Evolutionary conservation across 768 basidiomycete species (phyloP).

Genomic region (Lactifluus volemus): DNA sequence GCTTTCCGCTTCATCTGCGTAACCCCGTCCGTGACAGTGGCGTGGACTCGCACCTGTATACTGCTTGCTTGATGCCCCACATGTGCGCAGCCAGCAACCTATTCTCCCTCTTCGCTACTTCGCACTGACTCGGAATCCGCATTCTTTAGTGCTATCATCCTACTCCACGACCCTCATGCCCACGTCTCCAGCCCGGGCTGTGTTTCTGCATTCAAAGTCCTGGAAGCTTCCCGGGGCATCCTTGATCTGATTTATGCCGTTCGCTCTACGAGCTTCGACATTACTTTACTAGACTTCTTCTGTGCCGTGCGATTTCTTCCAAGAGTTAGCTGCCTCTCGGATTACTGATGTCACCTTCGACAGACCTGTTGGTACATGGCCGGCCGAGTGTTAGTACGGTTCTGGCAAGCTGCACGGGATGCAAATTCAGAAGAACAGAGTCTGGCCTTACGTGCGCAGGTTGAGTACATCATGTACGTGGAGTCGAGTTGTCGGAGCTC

Average conservation of each 20-base stretch:
- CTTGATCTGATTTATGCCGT: constrained; percentile 59
- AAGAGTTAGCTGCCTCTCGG: neutral
- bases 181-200: constrained; percentile 49
- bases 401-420: constrained; percentile 55
- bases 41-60: constrained; percentile 32
- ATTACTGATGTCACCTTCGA: neutral
- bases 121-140: neutral
- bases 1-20: constrained; percentile 27
- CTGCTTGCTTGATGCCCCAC: constrained; percentile 22
- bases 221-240: constrained; percentile 56
- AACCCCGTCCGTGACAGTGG: constrained; percentile 29
- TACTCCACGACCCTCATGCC: constrained; percentile 73
- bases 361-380: constrained; percentile 65
- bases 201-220: constrained; percentile 58
- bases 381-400: constrained; percentile 58
- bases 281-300: constrained; percentile 62
- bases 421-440: constrained; percentile 48
- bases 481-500: neutral
- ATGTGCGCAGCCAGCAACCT: constrained; percentile 23
- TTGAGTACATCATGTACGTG: constrained; percentile 60
- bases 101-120: constrained; percentile 26
- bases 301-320: constrained; percentile 41
- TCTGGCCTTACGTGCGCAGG: constrained; percentile 49
- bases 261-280: constrained; percentile 63
- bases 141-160: constrained; percentile 47